These are phyloP conservation scores for Ilex asprella DNA, from an alignment of 257 asterid genomes.

Conservation along the genomic window DNA sequence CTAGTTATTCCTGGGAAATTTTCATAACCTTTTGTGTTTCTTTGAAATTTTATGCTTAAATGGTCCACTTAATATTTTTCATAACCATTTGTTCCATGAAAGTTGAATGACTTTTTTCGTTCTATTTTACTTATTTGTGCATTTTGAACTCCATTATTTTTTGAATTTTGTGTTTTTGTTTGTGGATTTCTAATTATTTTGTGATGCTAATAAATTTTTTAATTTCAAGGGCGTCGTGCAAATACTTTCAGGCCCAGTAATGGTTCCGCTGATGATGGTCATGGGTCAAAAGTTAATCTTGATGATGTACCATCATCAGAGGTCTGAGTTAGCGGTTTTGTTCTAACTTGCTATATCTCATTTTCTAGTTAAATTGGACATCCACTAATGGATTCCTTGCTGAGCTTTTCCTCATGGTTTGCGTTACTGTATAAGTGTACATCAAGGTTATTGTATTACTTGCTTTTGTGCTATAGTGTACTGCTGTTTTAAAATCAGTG, in stretches of 20 bases:
- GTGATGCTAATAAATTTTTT: slow-evolving; percentile 10
- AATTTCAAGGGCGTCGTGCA: slow-evolving; percentile 6
- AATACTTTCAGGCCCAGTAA: slow-evolving; percentile 38
- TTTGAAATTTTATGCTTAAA: too few species aligned
- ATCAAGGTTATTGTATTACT: slow-evolving; percentile 10
- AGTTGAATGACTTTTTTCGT: too few species aligned
- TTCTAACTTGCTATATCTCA: not conserved
- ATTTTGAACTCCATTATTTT: too few species aligned
- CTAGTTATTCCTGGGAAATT: too few species aligned
- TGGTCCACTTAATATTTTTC: too few species aligned
- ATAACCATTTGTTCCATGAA: too few species aligned
- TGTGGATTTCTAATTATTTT: slow-evolving; percentile 11
- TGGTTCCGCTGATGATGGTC: slow-evolving; percentile 37
- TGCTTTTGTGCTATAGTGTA: slow-evolving; percentile 37
- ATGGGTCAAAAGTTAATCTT: slow-evolving; percentile 36
- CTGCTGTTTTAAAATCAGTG: slow-evolving; percentile 31
- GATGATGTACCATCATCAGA: slow-evolving; percentile 42
- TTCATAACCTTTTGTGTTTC: too few species aligned
- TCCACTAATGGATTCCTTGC: too few species aligned
- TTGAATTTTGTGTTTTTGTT: not conserved
- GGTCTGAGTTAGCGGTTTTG: slow-evolving; percentile 35
- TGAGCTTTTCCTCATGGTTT: not conserved
- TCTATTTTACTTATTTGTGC: too few species aligned
- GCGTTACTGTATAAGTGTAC: not conserved
- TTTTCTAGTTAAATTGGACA: not conserved